Conservation (phyloP, 2,329 filamentous ascomycete species). For the Ilyonectria robusta region DNA sequence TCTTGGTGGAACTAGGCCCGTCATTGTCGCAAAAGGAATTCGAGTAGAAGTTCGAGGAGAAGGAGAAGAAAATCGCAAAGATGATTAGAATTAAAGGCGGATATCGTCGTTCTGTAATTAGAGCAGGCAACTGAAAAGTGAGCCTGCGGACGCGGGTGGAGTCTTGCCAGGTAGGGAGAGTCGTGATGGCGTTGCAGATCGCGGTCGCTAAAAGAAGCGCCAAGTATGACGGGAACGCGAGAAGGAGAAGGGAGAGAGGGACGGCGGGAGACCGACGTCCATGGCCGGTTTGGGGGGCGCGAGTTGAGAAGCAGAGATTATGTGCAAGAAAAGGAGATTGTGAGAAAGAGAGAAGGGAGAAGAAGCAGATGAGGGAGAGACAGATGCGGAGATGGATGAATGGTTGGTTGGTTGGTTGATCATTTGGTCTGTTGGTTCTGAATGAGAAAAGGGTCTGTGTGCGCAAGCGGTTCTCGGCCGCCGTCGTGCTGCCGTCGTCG, state of each 20-base stretch:
- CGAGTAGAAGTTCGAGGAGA: slow-evolving; percentile 7
- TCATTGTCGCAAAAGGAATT: slow-evolving; percentile 34
- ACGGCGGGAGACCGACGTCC: slow-evolving; percentile 3
- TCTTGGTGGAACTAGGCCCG: slow-evolving; percentile 14
- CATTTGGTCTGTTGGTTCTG: neutral
- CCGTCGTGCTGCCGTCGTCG: neutral
- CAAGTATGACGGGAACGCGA: neutral
- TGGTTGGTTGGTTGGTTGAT: neutral
- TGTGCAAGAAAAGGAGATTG: slow-evolving; percentile 8
- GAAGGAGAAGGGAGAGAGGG: neutral
- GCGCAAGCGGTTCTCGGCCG: neutral
- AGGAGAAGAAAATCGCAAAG: neutral
- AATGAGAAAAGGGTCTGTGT: neutral
- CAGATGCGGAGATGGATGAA: neutral
- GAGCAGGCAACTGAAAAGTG: neutral
- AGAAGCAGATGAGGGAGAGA: slow-evolving; percentile 5
- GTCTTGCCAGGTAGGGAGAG: neutral
- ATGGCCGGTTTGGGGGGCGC: slow-evolving; percentile 6
- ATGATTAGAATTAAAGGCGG: neutral
- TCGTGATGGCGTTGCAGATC: slow-evolving; percentile 8
- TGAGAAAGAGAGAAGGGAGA: neutral
- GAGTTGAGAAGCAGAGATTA: slow-evolving; percentile 6
- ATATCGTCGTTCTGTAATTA: no score
- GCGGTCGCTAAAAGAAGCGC: neutral
- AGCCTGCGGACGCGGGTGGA: neutral